phyloP scores from a whole-genome alignment of 2,329 filamentous ascomycete genomes.

The Corynespora cassiicola region DNA sequence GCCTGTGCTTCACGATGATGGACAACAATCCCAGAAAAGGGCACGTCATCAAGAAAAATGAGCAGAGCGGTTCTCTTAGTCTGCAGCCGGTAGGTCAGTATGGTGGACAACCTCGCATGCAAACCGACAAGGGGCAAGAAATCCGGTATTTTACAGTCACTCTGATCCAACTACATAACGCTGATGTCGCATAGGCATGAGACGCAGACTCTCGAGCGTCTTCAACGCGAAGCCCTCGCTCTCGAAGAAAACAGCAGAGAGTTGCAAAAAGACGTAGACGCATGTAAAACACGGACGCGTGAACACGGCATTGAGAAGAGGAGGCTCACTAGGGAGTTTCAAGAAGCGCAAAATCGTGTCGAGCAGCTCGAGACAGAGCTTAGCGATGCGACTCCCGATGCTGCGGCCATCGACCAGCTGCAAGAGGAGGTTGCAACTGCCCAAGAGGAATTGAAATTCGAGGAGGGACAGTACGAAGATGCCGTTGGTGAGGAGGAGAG shows the following conservation, averaged over 20 bases:
- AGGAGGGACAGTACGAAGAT: conserved; percentile 56
- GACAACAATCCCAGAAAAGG: conserved; percentile 67
- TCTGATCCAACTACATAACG: too few species aligned
- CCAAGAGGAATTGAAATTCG: conserved; percentile 50
- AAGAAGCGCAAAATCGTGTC: conserved; percentile 67
- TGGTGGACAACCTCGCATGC: conserved; percentile 72
- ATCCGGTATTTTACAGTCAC: conserved; percentile 54
- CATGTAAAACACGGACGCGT: conserved; percentile 56
- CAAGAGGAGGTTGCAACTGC: conserved; percentile 62
- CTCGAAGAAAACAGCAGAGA: conserved; percentile 41
- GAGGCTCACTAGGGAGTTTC: conserved; percentile 62
- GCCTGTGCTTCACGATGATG: conserved; percentile 72
- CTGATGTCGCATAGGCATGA: conserved; percentile 48
- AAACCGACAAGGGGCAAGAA: conserved; percentile 74
- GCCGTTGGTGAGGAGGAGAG: conserved; percentile 51
- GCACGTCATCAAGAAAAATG: conserved; percentile 53
- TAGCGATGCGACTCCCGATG: conserved; percentile 65
- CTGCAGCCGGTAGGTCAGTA: conserved; percentile 62
- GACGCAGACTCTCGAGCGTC: conserved; percentile 56
- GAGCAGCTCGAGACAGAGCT: conserved; percentile 72
- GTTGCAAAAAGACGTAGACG: conserved; percentile 49
- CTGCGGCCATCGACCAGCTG: conserved; percentile 58
- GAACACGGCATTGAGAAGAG: conserved; percentile 56
- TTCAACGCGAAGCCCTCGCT: conserved; percentile 50
- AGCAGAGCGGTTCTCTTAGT: conserved; percentile 55